Percentiles rank a stretch among this genome's conserved stretches.
These are phyloP conservation scores for Aspergillus cristatus DNA, from an alignment of 495 filamentous ascomycete genomes.

Conservation along the genomic window DNA sequence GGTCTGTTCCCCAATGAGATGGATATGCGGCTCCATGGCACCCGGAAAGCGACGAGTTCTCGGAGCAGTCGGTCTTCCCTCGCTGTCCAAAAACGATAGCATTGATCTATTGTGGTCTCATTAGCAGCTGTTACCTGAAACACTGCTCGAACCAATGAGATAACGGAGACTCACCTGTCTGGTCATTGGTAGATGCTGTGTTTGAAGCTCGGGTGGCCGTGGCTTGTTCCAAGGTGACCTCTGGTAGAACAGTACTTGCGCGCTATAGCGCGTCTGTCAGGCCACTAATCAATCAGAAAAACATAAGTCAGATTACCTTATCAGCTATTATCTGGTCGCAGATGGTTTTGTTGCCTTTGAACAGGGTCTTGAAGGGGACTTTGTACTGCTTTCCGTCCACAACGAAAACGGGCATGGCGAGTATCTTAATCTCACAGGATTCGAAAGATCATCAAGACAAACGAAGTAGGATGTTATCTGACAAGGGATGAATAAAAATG, in stretches of 20 bases:
- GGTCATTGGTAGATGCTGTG: too few relatives aligned
- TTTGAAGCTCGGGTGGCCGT: too few relatives aligned
- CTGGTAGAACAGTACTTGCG: too few relatives aligned
- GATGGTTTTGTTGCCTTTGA: not conserved
- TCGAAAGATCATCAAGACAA: too few relatives aligned
- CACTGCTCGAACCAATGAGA: too few relatives aligned
- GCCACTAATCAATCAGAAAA: too few relatives aligned
- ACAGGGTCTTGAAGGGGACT: slow-evolving; percentile 7
- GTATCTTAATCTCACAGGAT: not conserved
- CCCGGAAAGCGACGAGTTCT: slow-evolving; percentile 11
- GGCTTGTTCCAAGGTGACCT: too few relatives aligned
- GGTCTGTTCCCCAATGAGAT: slow-evolving; percentile 9
- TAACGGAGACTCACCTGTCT: too few relatives aligned
- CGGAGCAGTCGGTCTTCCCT: slow-evolving; percentile 15
- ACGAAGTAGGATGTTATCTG: too few relatives aligned
- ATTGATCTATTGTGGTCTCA: not conserved
- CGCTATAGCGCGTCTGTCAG: too few relatives aligned
- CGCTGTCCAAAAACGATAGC: slow-evolving; percentile 8
- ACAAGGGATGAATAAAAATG: too few relatives aligned
- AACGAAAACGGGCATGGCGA: slow-evolving; percentile 9
- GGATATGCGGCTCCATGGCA: slow-evolving; percentile 18
- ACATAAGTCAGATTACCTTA: too few relatives aligned
- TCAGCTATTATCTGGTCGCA: not conserved
- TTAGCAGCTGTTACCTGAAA: not conserved
- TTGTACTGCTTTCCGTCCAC: slow-evolving; percentile 6